These are phyloP conservation scores for Apiospora sp. DNA, from an alignment of 2,329 filamentous ascomycete genomes.

Conservation along the genomic window DNA sequence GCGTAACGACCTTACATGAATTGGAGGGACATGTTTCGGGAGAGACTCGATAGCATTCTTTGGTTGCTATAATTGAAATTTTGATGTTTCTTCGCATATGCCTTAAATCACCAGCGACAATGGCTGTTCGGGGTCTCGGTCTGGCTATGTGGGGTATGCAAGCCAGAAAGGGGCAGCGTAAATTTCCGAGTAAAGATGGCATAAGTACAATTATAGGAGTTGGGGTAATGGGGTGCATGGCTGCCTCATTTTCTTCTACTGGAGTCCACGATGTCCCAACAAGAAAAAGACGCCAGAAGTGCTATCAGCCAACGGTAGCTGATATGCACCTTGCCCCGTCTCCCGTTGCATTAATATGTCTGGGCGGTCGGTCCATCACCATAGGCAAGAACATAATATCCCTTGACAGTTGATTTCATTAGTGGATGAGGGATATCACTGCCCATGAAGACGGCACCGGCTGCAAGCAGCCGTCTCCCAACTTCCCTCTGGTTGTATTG, in stretches of 20 bases:
- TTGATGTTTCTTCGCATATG: not conserved
- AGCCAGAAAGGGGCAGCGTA: not conserved
- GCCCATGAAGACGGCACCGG: not conserved
- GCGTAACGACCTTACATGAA: not conserved
- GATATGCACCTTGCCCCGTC: not conserved
- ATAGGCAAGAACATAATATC: not conserved
- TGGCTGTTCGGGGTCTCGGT: not conserved
- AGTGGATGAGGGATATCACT: not conserved
- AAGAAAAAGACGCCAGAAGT: no score
- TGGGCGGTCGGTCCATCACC: conserved; percentile 1
- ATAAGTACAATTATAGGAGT: not conserved
- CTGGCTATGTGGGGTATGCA: not conserved
- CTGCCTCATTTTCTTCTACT: not conserved
- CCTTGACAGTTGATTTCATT: not conserved
- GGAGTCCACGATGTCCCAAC: not conserved
- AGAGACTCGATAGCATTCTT: not conserved
- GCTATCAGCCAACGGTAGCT: not conserved
- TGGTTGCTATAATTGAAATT: not conserved
- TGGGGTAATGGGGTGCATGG: not conserved
- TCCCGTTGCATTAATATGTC: conserved; percentile 2
- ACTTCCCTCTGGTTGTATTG: not conserved
- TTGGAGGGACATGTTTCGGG: not conserved
- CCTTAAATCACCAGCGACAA: not conserved
- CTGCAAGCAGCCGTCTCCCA: conserved; percentile 2
- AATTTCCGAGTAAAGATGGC: not conserved